phyloP scores from a whole-genome alignment of 805 yeast species.

The Torulaspora indica region DNA sequence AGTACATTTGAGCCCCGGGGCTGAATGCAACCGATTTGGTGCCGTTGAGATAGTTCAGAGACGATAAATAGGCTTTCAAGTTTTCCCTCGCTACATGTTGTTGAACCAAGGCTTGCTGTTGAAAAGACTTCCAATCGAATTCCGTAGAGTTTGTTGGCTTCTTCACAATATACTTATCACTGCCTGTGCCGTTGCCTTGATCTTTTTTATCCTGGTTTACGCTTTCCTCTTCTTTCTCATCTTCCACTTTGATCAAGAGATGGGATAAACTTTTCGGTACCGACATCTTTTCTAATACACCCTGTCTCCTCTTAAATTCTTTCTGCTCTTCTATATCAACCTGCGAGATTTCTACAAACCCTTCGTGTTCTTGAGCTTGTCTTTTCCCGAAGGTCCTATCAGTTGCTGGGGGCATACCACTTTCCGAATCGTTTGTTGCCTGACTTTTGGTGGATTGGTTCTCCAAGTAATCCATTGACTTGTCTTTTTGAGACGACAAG shows the following conservation, averaged over 20 bases:
- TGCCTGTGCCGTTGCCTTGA: background rate
- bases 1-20: background rate
- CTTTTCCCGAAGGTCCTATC: constrained; percentile 41
- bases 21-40: background rate
- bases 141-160: constrained; percentile 31
- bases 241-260: constrained; percentile 40
- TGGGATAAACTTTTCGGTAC: constrained; percentile 54
- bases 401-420: constrained; percentile 59
- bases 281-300: constrained; percentile 46
- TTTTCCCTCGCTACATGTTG: constrained; percentile 36
- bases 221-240: constrained; percentile 15
- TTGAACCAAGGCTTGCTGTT: constrained; percentile 34
- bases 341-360: constrained; percentile 39
- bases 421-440: constrained; percentile 15
- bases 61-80: constrained; percentile 32
- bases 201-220: background rate
- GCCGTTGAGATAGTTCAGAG: constrained; percentile 18
- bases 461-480: background rate
- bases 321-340: constrained; percentile 43
- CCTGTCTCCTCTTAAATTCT: constrained; percentile 46
- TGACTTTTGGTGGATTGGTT: background rate
- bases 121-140: constrained; percentile 34
- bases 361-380: constrained; percentile 32
- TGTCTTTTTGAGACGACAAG: constrained; percentile 10
- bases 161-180: constrained; percentile 29